Evolutionary conservation across 2,329 filamentous ascomycete genomes (phyloP), one percentile per base, ranked within the genome.

Genomic region (Parastagonospora nodorum): DNA sequence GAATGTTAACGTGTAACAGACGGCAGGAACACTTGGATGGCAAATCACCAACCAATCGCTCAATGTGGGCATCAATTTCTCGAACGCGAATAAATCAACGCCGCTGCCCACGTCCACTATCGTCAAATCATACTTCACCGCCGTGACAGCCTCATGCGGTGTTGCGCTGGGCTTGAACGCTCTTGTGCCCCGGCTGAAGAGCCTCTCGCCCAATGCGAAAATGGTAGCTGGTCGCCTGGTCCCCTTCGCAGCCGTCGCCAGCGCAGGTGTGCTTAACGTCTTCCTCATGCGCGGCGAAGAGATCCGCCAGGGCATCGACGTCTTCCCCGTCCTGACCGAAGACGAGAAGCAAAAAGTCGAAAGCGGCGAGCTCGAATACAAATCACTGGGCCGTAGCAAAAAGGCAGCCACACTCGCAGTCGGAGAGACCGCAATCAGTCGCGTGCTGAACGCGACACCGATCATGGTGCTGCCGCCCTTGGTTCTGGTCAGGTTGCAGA

Each of bases 281-380:
- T 95, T 97, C 76, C 84, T 99, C 48, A 99, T 99, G 94, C 90
- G 94, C 52, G 88, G 91, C 57, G 93, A 97, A 75, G 94, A 99
- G 78, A 97, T 99, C 65, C 84, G 89, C 67, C 85, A 84, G 54
- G 94, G 94, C 45, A 99, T 99, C 68, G 90, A 97, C 74, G 86
- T 99, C 32, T 97, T 88, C 74, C 92, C 92, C 1, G 87, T 91
- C 6, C 82, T 92, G 9, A 87, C 87, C 2, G 86, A 86, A 4
- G 81, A 81, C 12, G 87, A 92, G 69, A 89, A 87, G 75, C 75
- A 74, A 42, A 80, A 81, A 71, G 85, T 80, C 76, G 81, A 90
- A 68, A 86, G 87, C 60, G 82, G 82, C 16, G 85, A 88, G 11
- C 43, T 67, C 19, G 54, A 74, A 49, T 79, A 89, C 43, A 76